Percentiles rank a stretch among this genome's conserved stretches.
Evolutionary conservation across 768 basidiomycete species (phyloP).

Genomic region (Calocera cornea): DNA sequence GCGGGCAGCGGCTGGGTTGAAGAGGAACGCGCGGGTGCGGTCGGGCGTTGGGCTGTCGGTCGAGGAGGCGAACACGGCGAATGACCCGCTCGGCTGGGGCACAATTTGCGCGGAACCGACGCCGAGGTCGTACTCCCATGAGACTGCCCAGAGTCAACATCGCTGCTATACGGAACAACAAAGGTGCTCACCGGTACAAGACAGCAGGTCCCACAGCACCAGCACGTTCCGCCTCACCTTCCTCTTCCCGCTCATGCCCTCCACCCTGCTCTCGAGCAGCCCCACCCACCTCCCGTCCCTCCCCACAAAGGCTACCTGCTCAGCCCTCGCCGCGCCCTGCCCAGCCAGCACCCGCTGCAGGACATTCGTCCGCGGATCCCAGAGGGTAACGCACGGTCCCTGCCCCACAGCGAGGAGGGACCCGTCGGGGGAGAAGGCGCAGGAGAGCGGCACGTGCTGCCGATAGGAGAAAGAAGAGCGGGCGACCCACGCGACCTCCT

Average conservation of each 20-base stretch:
- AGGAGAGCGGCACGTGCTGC: slow-evolving; percentile 46
- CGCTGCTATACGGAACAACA: neutral
- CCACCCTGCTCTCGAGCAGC: slow-evolving; percentile 20
- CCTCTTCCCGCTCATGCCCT: slow-evolving; percentile 5
- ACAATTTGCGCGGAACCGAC: slow-evolving; percentile 34
- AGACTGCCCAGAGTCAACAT: slow-evolving; percentile 30
- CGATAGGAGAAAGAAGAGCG: slow-evolving; percentile 61
- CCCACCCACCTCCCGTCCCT: slow-evolving; percentile 55
- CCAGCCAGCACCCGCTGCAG: slow-evolving; percentile 47
- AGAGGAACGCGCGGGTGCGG: slow-evolving; percentile 35
- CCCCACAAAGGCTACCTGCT: slow-evolving; percentile 52
- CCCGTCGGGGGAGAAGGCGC: slow-evolving; percentile 72
- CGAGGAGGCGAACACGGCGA: slow-evolving; percentile 41
- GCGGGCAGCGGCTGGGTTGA: slow-evolving; percentile 33
- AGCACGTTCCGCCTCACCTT: slow-evolving; percentile 34
- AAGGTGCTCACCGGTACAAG: slow-evolving; percentile 39
- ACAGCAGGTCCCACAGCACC: slow-evolving; percentile 60
- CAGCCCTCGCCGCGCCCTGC: slow-evolving; percentile 31
- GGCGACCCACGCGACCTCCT: slow-evolving; percentile 46
- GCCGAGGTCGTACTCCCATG: slow-evolving; percentile 39
- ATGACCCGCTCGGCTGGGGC: slow-evolving; percentile 42
- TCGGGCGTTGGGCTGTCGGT: slow-evolving; percentile 21
- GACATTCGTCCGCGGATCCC: slow-evolving; percentile 50
- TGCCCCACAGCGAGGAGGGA: slow-evolving; percentile 70
- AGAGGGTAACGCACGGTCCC: slow-evolving; percentile 54